Evolutionary conservation across 2,329 filamentous ascomycete species (phyloP).

Genomic region (Fusarium sp.): DNA sequence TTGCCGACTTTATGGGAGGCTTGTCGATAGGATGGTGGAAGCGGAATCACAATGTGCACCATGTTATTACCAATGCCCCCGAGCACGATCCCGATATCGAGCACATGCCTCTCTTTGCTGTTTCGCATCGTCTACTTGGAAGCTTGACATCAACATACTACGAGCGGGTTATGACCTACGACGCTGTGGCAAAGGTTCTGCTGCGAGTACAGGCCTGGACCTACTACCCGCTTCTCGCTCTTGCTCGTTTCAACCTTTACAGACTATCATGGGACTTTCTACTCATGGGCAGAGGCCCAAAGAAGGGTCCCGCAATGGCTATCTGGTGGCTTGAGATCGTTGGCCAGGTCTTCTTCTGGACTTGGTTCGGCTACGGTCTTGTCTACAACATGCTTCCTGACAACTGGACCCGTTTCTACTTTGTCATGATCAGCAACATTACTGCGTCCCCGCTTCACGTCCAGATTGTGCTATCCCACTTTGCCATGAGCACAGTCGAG

Average conservation of each 20-base stretch:
- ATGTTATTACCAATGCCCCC: conserved; percentile 93
- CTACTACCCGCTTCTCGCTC: conserved; percentile 82
- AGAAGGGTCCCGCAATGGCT: conserved; percentile 82
- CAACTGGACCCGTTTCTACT: conserved; percentile 73
- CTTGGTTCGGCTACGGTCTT: conserved; percentile 85
- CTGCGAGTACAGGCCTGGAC: conserved; percentile 80
- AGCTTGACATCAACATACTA: conserved; percentile 84
- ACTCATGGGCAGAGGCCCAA: conserved; percentile 73
- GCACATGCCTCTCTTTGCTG: conserved; percentile 87
- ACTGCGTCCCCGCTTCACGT: conserved; percentile 84
- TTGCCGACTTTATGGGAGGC: conserved; percentile 89
- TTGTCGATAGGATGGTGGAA: conserved; percentile 98
- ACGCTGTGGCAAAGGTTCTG: conserved; percentile 74
- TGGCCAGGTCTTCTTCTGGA: conserved; percentile 84
- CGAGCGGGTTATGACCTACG: conserved; percentile 80
- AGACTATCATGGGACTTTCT: conserved; percentile 82
- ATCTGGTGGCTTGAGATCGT: conserved; percentile 81
- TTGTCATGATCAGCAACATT: conserved; percentile 82
- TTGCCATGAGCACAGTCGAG: conserved; percentile 91
- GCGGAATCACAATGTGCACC: conserved; percentile 92
- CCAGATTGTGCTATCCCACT: conserved; percentile 91
- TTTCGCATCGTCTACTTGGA: conserved; percentile 81
- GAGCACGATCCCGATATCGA: conserved; percentile 97
- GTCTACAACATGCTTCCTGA: conserved; percentile 77
- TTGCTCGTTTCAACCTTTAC: conserved; percentile 91